Percentiles rank a stretch among this genome's conserved stretches.
These are phyloP conservation scores for Anisodus tanguticus DNA, from an alignment of 257 asterid genomes.

Conservation along the genomic window DNA sequence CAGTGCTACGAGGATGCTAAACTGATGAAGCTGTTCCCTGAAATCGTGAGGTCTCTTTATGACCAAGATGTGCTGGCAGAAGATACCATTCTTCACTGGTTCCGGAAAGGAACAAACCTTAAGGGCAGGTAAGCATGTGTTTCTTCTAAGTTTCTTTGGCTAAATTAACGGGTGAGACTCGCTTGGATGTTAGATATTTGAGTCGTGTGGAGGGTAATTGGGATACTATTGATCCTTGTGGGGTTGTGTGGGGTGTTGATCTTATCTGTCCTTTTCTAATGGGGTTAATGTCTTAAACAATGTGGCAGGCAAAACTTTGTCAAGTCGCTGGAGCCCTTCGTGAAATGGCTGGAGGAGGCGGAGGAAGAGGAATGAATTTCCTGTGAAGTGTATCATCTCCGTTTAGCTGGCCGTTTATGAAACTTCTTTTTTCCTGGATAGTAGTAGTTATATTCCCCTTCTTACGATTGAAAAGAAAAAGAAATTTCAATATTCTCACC, in stretches of 20 bases:
- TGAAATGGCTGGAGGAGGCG: slow-evolving; percentile 98
- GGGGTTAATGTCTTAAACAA: neutral
- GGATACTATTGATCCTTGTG: neutral
- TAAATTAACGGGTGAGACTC: neutral
- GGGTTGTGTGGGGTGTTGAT: neutral
- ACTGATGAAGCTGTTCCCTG: slow-evolving; percentile 95
- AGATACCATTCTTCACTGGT: slow-evolving; percentile 96
- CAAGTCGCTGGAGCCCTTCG: slow-evolving; percentile 91
- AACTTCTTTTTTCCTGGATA: neutral
- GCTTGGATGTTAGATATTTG: neutral
- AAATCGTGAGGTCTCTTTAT: slow-evolving; percentile 85
- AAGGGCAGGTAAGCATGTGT: slow-evolving; percentile 76
- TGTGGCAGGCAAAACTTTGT: slow-evolving; percentile 79
- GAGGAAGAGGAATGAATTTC: slow-evolving; percentile 77
- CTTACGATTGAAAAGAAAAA: neutral
- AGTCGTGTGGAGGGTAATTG: neutral
- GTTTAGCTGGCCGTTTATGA: neutral
- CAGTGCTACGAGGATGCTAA: slow-evolving; percentile 98
- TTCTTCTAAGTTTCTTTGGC: neutral
- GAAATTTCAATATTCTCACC: slow-evolving; percentile 14
- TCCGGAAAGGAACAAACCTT: slow-evolving; percentile 83
- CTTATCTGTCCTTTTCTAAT: neutral
- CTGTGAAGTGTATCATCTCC: neutral
- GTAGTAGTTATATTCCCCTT: slow-evolving; percentile 2
- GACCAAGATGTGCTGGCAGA: slow-evolving; percentile 97